Percentiles rank a stretch among this genome's conserved stretches.
These are phyloP conservation scores for Actinidia arguta DNA, from an alignment of 179 eudicot genomes.

Conservation along the genomic window DNA sequence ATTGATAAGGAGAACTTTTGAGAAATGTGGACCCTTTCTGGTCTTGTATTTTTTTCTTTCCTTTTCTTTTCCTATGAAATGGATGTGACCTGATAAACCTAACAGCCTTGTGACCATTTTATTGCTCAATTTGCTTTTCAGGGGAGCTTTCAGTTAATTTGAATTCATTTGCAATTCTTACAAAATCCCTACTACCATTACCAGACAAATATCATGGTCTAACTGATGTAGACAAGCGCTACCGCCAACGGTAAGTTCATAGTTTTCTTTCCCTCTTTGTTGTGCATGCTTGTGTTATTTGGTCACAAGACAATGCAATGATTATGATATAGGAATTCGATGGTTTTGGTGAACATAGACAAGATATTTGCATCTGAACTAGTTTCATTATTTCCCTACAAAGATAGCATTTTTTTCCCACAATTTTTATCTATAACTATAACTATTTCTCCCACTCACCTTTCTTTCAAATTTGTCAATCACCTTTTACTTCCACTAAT, in stretches of 20 bases:
- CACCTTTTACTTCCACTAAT: not conserved
- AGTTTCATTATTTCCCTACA: not conserved
- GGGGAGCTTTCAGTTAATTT: slow-evolving; percentile 95
- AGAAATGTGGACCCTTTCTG: not conserved
- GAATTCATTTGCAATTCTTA: slow-evolving; percentile 75
- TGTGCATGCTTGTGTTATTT: not conserved
- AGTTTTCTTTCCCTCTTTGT: slow-evolving; percentile 9
- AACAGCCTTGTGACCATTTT: slow-evolving; percentile 1
- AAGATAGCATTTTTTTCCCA: not conserved
- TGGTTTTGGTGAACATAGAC: slow-evolving; percentile 6
- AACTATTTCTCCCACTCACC: not conserved
- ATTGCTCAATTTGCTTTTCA: slow-evolving; percentile 28
- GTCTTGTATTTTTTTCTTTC: not conserved
- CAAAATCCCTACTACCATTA: slow-evolving; percentile 93
- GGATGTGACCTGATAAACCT: not conserved
- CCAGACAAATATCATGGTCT: slow-evolving; percentile 99
- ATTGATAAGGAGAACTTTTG: not conserved
- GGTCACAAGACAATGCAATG: slow-evolving; percentile 4
- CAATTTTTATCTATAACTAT: not conserved
- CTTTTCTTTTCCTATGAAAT: not conserved
- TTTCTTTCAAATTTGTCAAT: not conserved
- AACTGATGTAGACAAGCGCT: slow-evolving; percentile 89
- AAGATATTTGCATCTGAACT: slow-evolving; percentile 8
- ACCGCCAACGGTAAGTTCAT: slow-evolving; percentile 81
- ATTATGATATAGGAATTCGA: not conserved